Base-by-base conservation (phyloP, 2,329 filamentous ascomycete genomes). In the Juglanconis oblonga region DNA sequence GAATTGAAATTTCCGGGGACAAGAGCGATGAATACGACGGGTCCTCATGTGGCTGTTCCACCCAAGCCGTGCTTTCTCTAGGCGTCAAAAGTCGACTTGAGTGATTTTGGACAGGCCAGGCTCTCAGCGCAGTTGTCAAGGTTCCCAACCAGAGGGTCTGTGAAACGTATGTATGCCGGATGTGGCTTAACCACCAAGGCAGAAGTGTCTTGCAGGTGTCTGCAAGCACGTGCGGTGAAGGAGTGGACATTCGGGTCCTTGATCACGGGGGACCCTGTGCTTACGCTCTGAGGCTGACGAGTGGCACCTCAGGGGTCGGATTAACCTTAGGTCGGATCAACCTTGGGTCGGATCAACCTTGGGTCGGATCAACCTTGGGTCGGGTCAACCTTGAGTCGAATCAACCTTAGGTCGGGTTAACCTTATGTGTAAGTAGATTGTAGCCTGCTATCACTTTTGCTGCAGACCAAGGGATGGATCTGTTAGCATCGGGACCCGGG, bases 181-280 rank as follows among this genome's bases (percentile, higher is more conserved):
- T 24, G 35, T 24, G 14, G 24, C 33, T 8, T 14, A 13, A 42
- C 31, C 35, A 24, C 17, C 17, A 31, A 10, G 35, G 29, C 7
- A 33, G 32, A 44, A 53, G 44, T 61, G 54, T 54, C 17, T 33
- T 53, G 58, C 58, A 57, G 54, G 45, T 29, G 59, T 31, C 4
- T 5, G 51, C 17, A 24, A 31, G 44, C 59, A 61, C 59, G 59
- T 61, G 59, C 51, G 52, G 35, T 52, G 29, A 48, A 61, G 44
- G n/a, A 58, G 55, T 55, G 59, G 55, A 58, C 35, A 36, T 24
- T 8, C 14, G 31, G 33, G 44, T 38, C 44, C 49, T 10, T 52
- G 40, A 29, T 17, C n/a, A 29, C 17, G 17, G 45, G 55, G 29
- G 6, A 17, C 17, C 44, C 7, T 38, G 35, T 53, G 14, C 31